These are phyloP conservation scores for Syncephalastrum monosporum DNA, from an alignment of 371 early-diverging fungal species.

Conservation along the genomic window DNA sequence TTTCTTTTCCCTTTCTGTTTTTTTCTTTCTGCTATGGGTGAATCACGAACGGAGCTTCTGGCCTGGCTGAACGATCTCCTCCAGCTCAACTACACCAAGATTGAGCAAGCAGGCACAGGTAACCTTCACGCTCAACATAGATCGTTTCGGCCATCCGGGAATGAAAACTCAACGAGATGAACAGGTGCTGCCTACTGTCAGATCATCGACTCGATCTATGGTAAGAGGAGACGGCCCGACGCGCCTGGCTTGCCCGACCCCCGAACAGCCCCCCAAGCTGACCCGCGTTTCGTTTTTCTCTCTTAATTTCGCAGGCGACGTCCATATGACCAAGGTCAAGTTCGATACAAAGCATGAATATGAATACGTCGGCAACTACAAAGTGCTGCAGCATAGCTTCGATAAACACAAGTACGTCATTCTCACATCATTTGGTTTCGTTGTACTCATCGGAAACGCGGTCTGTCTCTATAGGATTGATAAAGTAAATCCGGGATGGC, in stretches of 20 bases:
- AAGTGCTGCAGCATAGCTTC: constrained; percentile 83
- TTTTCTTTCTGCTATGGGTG: constrained; percentile 56
- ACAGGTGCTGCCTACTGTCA: constrained; percentile 87
- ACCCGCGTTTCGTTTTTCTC: neutral
- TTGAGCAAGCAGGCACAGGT: constrained; percentile 94
- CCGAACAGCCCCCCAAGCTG: neutral
- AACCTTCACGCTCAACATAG: constrained; percentile 13
- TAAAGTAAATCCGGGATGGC: constrained; percentile 9
- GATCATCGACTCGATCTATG: constrained; percentile 91
- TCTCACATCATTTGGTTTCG: too few species aligned
- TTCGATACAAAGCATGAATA: constrained; percentile 90
- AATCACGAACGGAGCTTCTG: constrained; percentile 84
- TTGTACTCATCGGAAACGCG: neutral
- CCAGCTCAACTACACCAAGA: constrained; percentile 83
- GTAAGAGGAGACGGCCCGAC: constrained; percentile 27
- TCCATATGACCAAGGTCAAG: constrained; percentile 82
- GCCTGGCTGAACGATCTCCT: constrained; percentile 92
- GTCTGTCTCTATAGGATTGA: constrained; percentile 16
- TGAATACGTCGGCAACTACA: constrained; percentile 89
- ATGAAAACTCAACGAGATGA: neutral
- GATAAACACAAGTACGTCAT: constrained; percentile 70
- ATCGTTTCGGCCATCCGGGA: neutral
- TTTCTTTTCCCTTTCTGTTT: constrained; percentile 2
- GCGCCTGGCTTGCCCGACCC: too few species aligned
- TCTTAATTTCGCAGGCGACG: constrained; percentile 43